A percentile compares a stretch with the other conserved stretches of the same genome.
Conservation (phyloP, 495 filamentous ascomycete species). For the Filosporella fistucella region DNA sequence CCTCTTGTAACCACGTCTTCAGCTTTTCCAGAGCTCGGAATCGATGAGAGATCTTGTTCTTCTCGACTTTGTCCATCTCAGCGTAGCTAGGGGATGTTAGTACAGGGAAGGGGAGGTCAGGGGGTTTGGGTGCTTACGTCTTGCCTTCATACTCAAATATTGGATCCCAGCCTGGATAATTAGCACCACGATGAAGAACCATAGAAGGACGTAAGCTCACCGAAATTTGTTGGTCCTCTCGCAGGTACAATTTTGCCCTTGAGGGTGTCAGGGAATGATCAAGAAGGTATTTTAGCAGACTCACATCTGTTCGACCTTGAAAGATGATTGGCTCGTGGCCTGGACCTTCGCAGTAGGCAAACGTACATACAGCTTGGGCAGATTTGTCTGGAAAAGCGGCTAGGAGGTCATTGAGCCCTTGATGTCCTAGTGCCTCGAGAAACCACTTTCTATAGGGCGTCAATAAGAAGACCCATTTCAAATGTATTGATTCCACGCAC, state of each 20-base stretch:
- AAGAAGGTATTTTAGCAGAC: conserved; percentile 11
- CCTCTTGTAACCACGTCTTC: conserved; percentile 70
- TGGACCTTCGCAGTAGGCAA: conserved; percentile 84
- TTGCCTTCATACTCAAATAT: conserved; percentile 92
- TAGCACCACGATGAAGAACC: background rate
- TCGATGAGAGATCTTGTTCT: conserved; percentile 93
- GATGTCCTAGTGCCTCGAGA: conserved; percentile 72
- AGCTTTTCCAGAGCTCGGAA: conserved; percentile 80
- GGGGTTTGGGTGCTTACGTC: conserved; percentile 55
- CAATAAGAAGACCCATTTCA: conserved; percentile 1
- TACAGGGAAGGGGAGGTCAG: background rate
- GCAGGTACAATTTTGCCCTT: conserved; percentile 73
- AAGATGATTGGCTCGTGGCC: conserved; percentile 84
- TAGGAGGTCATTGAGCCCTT: conserved; percentile 87
- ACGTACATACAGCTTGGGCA: conserved; percentile 92
- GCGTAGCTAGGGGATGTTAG: conserved; percentile 53
- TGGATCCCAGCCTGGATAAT: conserved; percentile 77
- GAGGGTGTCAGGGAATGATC: conserved; percentile 27
- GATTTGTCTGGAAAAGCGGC: conserved; percentile 83
- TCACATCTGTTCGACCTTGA: conserved; percentile 70
- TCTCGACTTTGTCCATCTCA: conserved; percentile 89
- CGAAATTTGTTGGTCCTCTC: conserved; percentile 72
- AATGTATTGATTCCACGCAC: conserved; percentile 42
- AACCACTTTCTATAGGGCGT: conserved; percentile 78
- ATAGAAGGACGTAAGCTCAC: conserved; percentile 39